Conservation (phyloP, 768 basidiomycete species). For the Auriscalpium vulgare region DNA sequence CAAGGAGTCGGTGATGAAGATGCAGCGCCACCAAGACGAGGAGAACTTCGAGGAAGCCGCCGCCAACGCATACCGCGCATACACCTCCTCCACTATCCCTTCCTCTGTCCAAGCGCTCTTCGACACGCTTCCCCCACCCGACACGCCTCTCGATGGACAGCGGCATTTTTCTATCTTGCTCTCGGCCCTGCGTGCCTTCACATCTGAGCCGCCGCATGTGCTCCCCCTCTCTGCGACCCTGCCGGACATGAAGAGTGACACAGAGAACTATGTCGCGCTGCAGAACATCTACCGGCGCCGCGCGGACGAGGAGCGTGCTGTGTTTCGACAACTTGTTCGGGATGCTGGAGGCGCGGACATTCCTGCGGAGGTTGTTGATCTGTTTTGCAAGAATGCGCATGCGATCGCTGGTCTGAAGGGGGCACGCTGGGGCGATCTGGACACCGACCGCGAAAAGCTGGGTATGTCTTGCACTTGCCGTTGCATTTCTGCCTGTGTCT, state of each 20-base stretch:
- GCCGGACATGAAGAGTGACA: constrained; percentile 95
- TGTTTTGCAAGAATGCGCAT: constrained; percentile 78
- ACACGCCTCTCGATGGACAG: neutral
- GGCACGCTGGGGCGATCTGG: constrained; percentile 49
- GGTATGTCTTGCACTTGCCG: constrained; percentile 28
- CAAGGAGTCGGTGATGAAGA: constrained; percentile 53
- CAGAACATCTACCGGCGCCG: constrained; percentile 79
- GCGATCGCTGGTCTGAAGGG: constrained; percentile 61
- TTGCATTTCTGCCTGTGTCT: constrained; percentile 1
- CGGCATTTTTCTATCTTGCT: constrained; percentile 28
- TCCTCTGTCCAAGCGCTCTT: constrained; percentile 12
- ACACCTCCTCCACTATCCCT: constrained; percentile 45
- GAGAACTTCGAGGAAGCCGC: constrained; percentile 98
- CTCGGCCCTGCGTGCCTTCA: constrained; percentile 65
- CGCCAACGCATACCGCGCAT: constrained; percentile 78
- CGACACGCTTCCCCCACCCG: neutral
- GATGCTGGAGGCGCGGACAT: constrained; percentile 38
- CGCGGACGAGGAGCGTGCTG: constrained; percentile 59
- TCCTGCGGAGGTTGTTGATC: constrained; percentile 49
- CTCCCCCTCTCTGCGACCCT: constrained; percentile 82
- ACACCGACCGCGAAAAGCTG: constrained; percentile 39
- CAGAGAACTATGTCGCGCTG: constrained; percentile 71
- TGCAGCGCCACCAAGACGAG: constrained; percentile 75
- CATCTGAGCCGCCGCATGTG: constrained; percentile 43
- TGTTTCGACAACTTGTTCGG: constrained; percentile 37